Conservation (phyloP, 495 filamentous ascomycete species). For the Neurospora sp. region DNA sequence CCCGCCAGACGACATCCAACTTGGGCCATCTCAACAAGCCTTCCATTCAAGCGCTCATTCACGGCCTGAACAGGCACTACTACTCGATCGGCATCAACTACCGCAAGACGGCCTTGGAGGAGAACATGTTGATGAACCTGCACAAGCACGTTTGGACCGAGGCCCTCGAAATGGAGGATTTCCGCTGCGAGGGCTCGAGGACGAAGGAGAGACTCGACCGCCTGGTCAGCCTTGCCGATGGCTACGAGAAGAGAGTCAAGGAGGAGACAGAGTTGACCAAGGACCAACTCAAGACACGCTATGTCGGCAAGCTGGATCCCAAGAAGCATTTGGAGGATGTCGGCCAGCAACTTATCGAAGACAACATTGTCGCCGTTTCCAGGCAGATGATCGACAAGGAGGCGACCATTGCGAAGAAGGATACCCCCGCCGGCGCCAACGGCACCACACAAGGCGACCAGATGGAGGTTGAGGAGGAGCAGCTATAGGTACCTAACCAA, state of each 20-base stretch:
- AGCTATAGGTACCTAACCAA: conserved; percentile 19
- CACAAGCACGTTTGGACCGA: conserved; percentile 99
- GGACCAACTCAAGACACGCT: conserved; percentile 96
- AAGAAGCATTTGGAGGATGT: conserved; percentile 99
- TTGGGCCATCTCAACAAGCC: conserved; percentile 97
- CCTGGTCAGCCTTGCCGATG: conserved; percentile 81
- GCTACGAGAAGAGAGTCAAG: conserved; percentile 97
- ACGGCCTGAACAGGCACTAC: conserved; percentile 96
- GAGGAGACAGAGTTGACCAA: conserved; percentile 95
- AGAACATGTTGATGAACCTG: conserved; percentile 99
- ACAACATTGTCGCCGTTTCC: conserved; percentile 95
- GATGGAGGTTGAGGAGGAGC: conserved; percentile 45
- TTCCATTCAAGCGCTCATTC: conserved; percentile 97
- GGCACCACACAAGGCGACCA: conserved; percentile 44
- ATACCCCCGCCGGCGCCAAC: conserved; percentile 32
- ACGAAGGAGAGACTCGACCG: conserved; percentile 81
- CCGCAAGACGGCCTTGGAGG: conserved; percentile 92
- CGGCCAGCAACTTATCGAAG: conserved; percentile 91
- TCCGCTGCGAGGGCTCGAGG: conserved; percentile 67
- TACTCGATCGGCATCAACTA: conserved; percentile 98
- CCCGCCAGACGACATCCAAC: conserved; percentile 96
- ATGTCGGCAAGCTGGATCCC: conserved; percentile 95
- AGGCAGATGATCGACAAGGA: conserved; percentile 99
- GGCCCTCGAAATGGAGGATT: conserved; percentile 93
- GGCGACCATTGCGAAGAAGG: conserved; percentile 55